Base-by-base conservation (phyloP, 352 stramenopile genomes). In the Phytophthora parvispora region DNA sequence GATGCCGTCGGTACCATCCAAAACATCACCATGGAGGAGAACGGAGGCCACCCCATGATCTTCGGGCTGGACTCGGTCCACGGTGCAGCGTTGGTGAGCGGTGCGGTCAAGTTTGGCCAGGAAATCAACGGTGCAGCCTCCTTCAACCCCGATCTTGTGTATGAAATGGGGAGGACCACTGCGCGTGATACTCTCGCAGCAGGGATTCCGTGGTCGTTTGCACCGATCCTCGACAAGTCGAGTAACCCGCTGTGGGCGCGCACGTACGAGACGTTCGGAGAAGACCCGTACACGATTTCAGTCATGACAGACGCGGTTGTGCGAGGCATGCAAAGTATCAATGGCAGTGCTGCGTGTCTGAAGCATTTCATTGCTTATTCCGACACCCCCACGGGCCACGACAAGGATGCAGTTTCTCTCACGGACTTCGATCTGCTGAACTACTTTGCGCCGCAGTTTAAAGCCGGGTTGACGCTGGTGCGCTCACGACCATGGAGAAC, bases 181-280 rank as follows among this genome's bases (percentile, higher is more conserved):
- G 89, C 77, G 20, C 74, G 80, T 2, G 92, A 98, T 67, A 97
- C 90, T 1, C 63, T 82, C 12, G 87, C 86, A 2, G 87, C 83
- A 0, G 92, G 89, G 1, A 90, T 97, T 38, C 77, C 78, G 6
- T 98, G 90, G 91, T 54, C 97, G 2, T 98, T 97, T 72, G 78
- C 73, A 38, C 92, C 92, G 1, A 81, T 97, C 6, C 68, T 87
- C 8, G 83, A 91, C 51, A 71, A 98, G 47, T 75, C 81, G 0
- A 83, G 86, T 49, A 88, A 97, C 54, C 88, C 89, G 4, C 74
- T 89, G 34, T 98, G 92, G 91, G 68, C 82, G 12, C 75, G 92
- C 3, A 84, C 92, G 12, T 97, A 91, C 58, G 94, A 98, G 73
- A 98, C 91, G 15, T 98, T 97, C 80, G 92, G 94, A 9, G 89